phyloP scores from a whole-genome alignment of 1,139 yeast species.

The Debaryomyces udenii region DNA sequence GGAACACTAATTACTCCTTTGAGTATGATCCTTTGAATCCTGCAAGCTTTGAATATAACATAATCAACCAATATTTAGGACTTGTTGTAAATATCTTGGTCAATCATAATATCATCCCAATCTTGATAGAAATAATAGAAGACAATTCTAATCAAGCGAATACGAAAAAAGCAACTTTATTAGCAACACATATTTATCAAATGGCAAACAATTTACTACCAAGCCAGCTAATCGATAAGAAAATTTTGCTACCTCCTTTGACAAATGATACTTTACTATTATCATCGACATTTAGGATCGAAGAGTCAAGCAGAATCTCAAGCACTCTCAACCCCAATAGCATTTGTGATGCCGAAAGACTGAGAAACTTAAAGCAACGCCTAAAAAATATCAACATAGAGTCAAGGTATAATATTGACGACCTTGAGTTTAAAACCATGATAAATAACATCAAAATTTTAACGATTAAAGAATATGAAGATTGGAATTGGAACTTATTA shows the following conservation, averaged over 20 bases:
- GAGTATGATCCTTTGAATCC: conserved; percentile 12
- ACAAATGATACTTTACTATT: conserved; percentile 5
- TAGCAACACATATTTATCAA: conserved; percentile 64
- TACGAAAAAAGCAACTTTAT: conserved; percentile 61
- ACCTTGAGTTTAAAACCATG: conserved; percentile 66
- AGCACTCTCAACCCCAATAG: conserved; percentile 13
- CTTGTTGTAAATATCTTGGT: conserved; percentile 56
- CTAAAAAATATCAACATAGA: conserved; percentile 47
- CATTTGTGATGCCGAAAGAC: conserved; percentile 18
- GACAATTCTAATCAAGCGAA: conserved; percentile 47
- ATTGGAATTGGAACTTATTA: conserved; percentile 87
- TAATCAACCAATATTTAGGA: conserved; percentile 65
- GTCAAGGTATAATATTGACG: conserved; percentile 64
- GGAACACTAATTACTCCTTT: conserved; percentile 11
- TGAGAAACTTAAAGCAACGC: conserved; percentile 30
- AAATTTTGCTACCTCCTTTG: conserved; percentile 18
- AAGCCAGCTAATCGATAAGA: conserved; percentile 24
- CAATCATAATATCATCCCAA: conserved; percentile 56
- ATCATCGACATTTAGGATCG: conserved; percentile 14
- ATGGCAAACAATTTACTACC: conserved; percentile 61
- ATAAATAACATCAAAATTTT: conserved; percentile 71
- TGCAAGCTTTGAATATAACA: conserved; percentile 20
- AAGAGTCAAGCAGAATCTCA: conserved; percentile 15
- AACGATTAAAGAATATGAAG: conserved; percentile 73
- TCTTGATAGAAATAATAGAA: conserved; percentile 52